phyloP scores from a whole-genome alignment of 306 rosid genomes.

The Cicer pinnatifidum region DNA sequence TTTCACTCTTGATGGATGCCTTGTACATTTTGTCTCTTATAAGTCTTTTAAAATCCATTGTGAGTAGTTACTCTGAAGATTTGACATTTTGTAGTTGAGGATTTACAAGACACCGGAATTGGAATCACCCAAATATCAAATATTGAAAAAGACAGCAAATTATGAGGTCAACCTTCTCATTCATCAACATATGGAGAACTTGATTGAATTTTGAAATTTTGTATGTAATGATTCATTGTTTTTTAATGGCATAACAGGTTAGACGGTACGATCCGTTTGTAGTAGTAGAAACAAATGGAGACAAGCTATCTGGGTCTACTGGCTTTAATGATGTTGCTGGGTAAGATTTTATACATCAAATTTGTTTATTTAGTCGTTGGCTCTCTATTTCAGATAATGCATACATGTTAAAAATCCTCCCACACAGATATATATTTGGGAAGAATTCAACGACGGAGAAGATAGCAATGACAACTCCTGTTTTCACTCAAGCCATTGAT shows the following conservation, averaged over 20 bases:
- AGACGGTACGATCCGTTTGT: conserved; percentile 74
- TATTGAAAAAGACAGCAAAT: conserved; percentile 67
- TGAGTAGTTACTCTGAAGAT: conserved; percentile 28
- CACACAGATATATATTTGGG: conserved; percentile 78
- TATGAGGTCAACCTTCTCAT: conserved; percentile 67
- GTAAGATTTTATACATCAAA: conserved; percentile 49
- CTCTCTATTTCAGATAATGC: conserved; percentile 27
- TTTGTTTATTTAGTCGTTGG: not conserved
- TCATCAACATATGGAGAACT: not conserved
- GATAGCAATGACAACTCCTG: conserved; percentile 96
- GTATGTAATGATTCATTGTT: conserved; percentile 2
- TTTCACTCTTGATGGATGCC: not conserved
- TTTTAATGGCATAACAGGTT: conserved; percentile 56
- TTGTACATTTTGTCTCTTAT: not conserved
- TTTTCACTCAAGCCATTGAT: conserved; percentile 79
- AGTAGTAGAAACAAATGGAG: conserved; percentile 76
- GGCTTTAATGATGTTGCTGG: conserved; percentile 88
- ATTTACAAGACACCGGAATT: conserved; percentile 85
- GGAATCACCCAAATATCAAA: conserved; percentile 82
- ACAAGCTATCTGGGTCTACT: conserved; percentile 79
- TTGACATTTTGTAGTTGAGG: conserved; percentile 63
- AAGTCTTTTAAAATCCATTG: not conserved
- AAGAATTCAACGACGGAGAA: conserved; percentile 78
- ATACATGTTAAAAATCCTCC: conserved; percentile 12
- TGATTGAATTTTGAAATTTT: not conserved